phyloP scores from a whole-genome alignment of 345 rosid species.

The Brassica napus region Da-Ae NC_063435.1:302001-302500 shows the following conservation, averaged over 20 bases:
- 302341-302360: background rate
- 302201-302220: slow-evolving; percentile 21
- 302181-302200: slow-evolving; percentile 28
- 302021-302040: background rate
- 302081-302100: slow-evolving; percentile 32
- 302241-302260: slow-evolving; percentile 32
- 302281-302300: slow-evolving; percentile 25
- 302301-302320: too few relatives aligned
- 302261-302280: slow-evolving; percentile 31
- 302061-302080: slow-evolving; percentile 1
- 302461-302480: background rate
- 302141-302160: background rate
- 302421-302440: background rate
- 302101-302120: background rate
- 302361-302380: background rate
- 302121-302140: slow-evolving; percentile 7
- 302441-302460: background rate
- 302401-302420: background rate
- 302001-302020: background rate
- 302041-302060: background rate
- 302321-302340: background rate
- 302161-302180: background rate
- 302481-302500: background rate
- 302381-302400: background rate
- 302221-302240: slow-evolving; percentile 22